Evolutionary conservation across 768 basidiomycete genomes (phyloP), one percentile per base, ranked within the genome.

Genomic region (Suillus sp.): DNA sequence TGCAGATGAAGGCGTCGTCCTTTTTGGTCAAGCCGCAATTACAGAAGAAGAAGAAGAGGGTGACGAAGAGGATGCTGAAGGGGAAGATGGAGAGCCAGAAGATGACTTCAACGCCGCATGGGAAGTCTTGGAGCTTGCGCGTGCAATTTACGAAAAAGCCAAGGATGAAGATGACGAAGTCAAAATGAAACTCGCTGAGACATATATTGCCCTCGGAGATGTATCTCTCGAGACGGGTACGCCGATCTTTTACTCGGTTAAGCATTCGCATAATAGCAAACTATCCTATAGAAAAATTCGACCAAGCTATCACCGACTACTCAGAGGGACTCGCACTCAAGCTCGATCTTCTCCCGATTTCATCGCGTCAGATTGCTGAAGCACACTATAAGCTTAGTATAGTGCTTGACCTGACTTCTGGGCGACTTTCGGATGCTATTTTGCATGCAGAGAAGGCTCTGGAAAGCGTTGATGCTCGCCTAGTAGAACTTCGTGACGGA

Each of bases 101-200:
- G 97, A 99, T 68, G 97, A 99, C 70, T 97, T 97, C 75, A 97
- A 96, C 67, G 94, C 93, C 30, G 95, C 97, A 14, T 99, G 96
- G 95, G 93, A 97, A 72, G 90, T 96, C 3, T 81, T 99, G n/a
- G 97, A 99, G 68, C 86, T 96, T 62, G 96, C 96, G 25, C 83
- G 96, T 45, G 86, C 89, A 13, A 89, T 96, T 64, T 95, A 93
- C 70, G 86, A 88, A 66, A 91, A 90, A 74, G 82, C 84, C 65
- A 79, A 79, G 66, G 78, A 81, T 6, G 80, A 81, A 10, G 84
- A 83, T 32, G 88, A 90, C 16, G 83, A 84, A 61, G 75, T 85
- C 40, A 88, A 84, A 71, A 83, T 96, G 60, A 93, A 92, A 78
- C 81, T 96, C 58, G 96, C 96, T 4, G 95, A 98, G 65, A 92